Evolutionary conservation across 1,284 basidiomycete species (phyloP).

Genomic region (Bondarzewia mesenterica): DNA sequence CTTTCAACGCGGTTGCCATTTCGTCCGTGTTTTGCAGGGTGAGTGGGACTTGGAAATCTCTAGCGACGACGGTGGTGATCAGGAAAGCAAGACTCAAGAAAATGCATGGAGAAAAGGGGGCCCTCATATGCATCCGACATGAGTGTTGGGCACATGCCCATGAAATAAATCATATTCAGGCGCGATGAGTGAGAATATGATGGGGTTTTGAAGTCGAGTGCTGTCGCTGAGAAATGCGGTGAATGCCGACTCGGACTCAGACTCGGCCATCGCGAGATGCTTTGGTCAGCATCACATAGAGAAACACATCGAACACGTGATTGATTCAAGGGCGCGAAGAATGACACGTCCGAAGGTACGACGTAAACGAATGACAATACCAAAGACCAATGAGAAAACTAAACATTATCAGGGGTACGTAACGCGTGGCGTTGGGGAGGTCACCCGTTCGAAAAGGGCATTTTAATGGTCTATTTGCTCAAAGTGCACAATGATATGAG

Average conservation of each 20-base stretch:
- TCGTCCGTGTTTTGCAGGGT: not conserved
- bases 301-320: not conserved
- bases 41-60: not conserved
- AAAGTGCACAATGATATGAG: no score
- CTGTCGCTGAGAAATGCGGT: no score
- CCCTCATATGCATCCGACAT: no score
- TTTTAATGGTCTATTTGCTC: no score
- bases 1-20: constrained; percentile 9
- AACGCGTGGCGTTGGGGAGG: no score
- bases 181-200: no score
- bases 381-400: no score
- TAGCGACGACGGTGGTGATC: not conserved
- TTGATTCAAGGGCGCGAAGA: not conserved
- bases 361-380: not conserved
- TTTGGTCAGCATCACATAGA: not conserved
- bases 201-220: no score
- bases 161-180: no score
- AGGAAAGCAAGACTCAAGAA: not conserved
- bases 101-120: not conserved
- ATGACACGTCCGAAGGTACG: not conserved
- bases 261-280: not conserved
- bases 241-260: not conserved
- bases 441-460: no score
- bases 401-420: not conserved
- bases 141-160: no score